Percentiles rank a stretch among this genome's conserved stretches.
phyloP scores from a whole-genome alignment of 352 stramenopile genomes.

The Globisporangium nodosum region DNA sequence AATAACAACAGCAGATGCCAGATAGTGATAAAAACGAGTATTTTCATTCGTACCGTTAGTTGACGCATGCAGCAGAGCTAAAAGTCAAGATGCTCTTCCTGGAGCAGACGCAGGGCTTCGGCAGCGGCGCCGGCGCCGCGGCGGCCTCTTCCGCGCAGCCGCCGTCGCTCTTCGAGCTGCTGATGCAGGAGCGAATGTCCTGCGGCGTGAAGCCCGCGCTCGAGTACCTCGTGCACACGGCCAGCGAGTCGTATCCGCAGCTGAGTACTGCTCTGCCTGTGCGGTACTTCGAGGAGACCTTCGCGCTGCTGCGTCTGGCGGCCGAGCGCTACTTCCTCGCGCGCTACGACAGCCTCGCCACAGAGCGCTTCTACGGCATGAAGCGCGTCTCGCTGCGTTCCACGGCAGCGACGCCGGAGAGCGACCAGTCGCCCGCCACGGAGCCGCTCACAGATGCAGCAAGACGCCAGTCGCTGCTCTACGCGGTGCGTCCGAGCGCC shows the following conservation, averaged over 20 bases:
- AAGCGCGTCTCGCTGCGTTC: constrained; percentile 56
- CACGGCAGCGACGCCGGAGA: background rate
- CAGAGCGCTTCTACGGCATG: constrained; percentile 84
- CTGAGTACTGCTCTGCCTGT: constrained; percentile 46
- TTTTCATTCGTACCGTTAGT: background rate
- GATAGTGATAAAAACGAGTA: background rate
- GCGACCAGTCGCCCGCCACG: constrained; percentile 14
- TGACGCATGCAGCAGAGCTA: constrained; percentile 2
- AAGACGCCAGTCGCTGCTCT: constrained; percentile 47
- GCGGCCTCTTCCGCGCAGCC: constrained; percentile 8
- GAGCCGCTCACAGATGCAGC: constrained; percentile 36
- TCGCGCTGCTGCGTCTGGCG: constrained; percentile 51
- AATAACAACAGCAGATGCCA: background rate
- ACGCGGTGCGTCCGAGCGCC: constrained; percentile 30
- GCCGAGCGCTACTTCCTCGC: constrained; percentile 73
- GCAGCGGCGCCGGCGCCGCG: constrained; percentile 7
- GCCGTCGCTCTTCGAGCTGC: constrained; percentile 80
- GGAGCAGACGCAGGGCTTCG: constrained; percentile 75
- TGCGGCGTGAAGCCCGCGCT: constrained; percentile 64
- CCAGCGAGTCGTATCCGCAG: constrained; percentile 73
- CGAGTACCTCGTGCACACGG: constrained; percentile 65
- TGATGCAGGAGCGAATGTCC: constrained; percentile 87
- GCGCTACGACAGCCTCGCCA: constrained; percentile 70
- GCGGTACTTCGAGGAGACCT: constrained; percentile 73
- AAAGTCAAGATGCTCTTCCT: constrained; percentile 58